Evolutionary conservation across 2,329 filamentous ascomycete genomes (phyloP), one percentile per base, ranked within the genome.

Genomic region (Aspergillus persii): DNA sequence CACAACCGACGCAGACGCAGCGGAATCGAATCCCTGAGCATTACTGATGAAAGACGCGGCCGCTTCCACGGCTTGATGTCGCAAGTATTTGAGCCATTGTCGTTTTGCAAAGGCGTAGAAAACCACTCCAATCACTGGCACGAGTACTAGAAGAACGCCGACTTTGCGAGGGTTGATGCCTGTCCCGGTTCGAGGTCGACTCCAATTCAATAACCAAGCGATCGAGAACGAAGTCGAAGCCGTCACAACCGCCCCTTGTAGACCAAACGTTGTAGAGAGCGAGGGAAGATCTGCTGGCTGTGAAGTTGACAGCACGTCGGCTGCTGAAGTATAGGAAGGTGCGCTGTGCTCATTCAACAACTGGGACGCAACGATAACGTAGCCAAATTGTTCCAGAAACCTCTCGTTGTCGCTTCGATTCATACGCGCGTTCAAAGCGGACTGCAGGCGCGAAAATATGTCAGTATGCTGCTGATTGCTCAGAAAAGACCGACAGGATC

Each of bases 321-420:
- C 63, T 23, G 75, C 72, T 29, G 76, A 74, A 8, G 70, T 74
- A 63, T 77, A 77, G 44, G 76, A 76, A 4, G 75, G 73, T 11
- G 76, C 73, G 58, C 71, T 75, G 61, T 77, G 74, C 84, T 85
- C 89, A 69, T 86, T 92, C 46, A 97, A 81, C 12, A 97, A 83
- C 73, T 96, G 92, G 26, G 93, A 97, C 53, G 92, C 92, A 70
- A 97, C 90, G 64, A 97, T 91, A 26, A 91, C 89, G 77, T 97
- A 97, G 63, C 93, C 90, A 70, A 97, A 97, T 71, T 92, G 90
- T 76, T 97, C 93, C 60, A 96, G 83, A 69, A 97, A 96, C 65
- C 88, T 88, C 66, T 89, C 84, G 71, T 93, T 96, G 68, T 96
- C 92, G 66, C 85, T 86, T 64, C 88, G 84, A 57, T 90, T 88